phyloP scores from a whole-genome alignment of 345 rosid genomes.

The Aegle marmelos region DNA sequence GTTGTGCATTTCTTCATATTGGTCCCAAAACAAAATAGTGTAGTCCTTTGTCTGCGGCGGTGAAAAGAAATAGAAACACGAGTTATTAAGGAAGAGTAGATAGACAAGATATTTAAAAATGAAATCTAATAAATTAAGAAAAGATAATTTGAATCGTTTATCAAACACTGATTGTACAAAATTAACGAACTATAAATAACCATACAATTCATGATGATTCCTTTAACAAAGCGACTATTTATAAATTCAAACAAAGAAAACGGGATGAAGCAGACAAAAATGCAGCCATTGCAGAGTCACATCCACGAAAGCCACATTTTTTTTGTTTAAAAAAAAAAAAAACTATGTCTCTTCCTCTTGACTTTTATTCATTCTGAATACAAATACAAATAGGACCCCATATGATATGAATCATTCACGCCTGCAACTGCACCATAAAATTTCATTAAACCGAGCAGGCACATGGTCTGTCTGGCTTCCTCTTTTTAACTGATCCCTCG shows the following conservation, averaged over 20 bases:
- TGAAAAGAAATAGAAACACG: too few relatives aligned
- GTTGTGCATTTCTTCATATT: neutral
- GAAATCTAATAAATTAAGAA: too few relatives aligned
- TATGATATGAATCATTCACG: neutral
- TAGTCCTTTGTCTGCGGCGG: too few relatives aligned
- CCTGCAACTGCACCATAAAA: slow-evolving; percentile 4
- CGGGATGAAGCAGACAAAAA: slow-evolving; percentile 6
- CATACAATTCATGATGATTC: neutral
- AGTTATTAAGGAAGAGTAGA: too few relatives aligned
- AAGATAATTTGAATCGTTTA: too few relatives aligned
- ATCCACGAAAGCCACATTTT: slow-evolving; percentile 27
- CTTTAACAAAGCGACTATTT: neutral
- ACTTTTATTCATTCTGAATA: neutral
- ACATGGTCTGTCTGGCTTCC: slow-evolving; percentile 23
- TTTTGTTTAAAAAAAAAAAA: too few relatives aligned
- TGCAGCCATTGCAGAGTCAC: slow-evolving; percentile 26
- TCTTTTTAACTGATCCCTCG: slow-evolving; percentile 7
- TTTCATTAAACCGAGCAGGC: slow-evolving; percentile 10
- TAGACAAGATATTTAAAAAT: too few relatives aligned
- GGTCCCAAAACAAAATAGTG: neutral
- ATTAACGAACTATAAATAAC: too few relatives aligned
- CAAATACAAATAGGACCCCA: neutral
- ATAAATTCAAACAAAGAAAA: too few relatives aligned
- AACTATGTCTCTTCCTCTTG: slow-evolving; percentile 6
- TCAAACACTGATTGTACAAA: too few relatives aligned